Conservation (phyloP, 805 yeast genomes). For the Kazachstania viticola region DNA sequence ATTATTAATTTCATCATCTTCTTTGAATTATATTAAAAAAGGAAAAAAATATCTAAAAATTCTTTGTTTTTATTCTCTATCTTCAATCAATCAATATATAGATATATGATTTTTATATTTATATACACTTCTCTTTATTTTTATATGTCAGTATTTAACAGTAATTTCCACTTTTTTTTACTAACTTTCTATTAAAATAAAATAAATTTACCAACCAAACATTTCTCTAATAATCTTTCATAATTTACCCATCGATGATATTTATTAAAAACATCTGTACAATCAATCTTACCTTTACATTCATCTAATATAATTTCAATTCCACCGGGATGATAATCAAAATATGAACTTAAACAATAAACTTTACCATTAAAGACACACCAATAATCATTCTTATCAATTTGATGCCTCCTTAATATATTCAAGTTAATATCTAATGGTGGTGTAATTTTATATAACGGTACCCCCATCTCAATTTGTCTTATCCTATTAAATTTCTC, state of each 20-base stretch:
- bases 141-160: too few species aligned
- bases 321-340: constrained; percentile 92
- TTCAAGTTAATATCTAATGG: constrained; percentile 46
- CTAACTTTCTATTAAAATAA: constrained; percentile 17
- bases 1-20: too few species aligned
- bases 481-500: constrained; percentile 2
- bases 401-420: constrained; percentile 47
- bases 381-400: constrained; percentile 66
- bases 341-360: constrained; percentile 75
- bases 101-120: too few species aligned
- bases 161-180: too few species aligned
- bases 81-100: neutral
- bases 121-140: too few species aligned
- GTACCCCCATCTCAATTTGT: constrained; percentile 10
- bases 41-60: too few species aligned
- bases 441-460: constrained; percentile 14
- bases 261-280: constrained; percentile 61
- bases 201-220: constrained; percentile 73
- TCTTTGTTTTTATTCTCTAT: neutral
- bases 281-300: constrained; percentile 68
- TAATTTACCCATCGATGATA: constrained; percentile 76
- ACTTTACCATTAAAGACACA: constrained; percentile 69
- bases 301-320: constrained; percentile 52
- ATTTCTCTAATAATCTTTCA: constrained; percentile 68
- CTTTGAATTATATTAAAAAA: too few species aligned